Conservation (phyloP, 192 early-diverging fungal species). For the Backusella psychrophila region DNA sequence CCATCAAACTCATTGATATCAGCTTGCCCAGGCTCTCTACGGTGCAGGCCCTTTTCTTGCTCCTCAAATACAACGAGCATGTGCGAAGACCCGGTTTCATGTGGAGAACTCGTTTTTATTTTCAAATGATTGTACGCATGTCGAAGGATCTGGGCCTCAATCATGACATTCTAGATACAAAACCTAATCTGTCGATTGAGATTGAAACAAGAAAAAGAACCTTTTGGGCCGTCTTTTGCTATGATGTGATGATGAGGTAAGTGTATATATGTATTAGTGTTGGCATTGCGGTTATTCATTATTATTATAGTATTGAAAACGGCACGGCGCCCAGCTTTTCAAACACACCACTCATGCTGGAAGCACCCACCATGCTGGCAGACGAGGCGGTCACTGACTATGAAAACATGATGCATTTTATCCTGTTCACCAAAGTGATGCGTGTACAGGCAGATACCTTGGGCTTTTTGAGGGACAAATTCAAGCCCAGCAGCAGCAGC, state of each 20-base stretch:
- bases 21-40: constrained; percentile 44
- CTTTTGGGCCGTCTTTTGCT: constrained; percentile 16
- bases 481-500: background rate
- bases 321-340: constrained; percentile 1
- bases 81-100: constrained; percentile 43
- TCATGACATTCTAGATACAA: background rate
- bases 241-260: constrained; percentile 27
- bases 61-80: constrained; percentile 53
- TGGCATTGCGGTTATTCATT: too few species aligned
- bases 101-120: constrained; percentile 48
- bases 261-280: too few species aligned
- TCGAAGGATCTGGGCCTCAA: constrained; percentile 5
- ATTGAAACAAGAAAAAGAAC: constrained; percentile 17
- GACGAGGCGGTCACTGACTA: background rate
- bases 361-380: background rate
- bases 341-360: background rate
- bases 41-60: constrained; percentile 41
- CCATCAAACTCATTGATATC: constrained; percentile 27
- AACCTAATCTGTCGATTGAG: background rate
- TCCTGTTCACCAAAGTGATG: background rate
- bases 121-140: constrained; percentile 19
- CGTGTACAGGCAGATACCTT: constrained; percentile 1
- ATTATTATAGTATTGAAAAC: background rate
- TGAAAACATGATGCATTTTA: constrained; percentile 13
- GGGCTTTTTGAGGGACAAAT: background rate